Conservation (phyloP, 257 asterid genomes). For the Solanum virginianum region DNA sequence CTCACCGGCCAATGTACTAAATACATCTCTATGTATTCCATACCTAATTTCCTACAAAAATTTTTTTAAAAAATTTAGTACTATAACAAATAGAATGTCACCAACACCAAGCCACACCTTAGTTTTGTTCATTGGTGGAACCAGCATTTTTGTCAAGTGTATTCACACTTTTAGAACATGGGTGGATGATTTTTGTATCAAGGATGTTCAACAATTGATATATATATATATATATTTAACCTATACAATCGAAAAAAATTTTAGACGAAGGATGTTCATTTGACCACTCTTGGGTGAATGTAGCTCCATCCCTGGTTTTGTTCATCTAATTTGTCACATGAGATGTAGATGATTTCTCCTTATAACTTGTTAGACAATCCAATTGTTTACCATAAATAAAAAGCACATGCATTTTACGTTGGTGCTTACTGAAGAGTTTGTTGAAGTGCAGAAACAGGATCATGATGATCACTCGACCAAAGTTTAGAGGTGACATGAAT, state of each 20-base stretch:
- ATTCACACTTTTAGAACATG: too few species aligned
- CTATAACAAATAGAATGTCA: too few species aligned
- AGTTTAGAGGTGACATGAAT: constrained; percentile 61
- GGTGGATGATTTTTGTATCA: too few species aligned
- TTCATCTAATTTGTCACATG: not conserved
- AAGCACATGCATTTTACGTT: not conserved
- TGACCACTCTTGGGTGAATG: too few species aligned
- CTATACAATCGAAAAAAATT: too few species aligned
- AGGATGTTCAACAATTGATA: too few species aligned
- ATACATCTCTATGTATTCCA: constrained; percentile 75
- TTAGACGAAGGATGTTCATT: too few species aligned
- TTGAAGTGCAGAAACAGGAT: constrained; percentile 58
- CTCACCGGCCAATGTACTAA: constrained; percentile 89
- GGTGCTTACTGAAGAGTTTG: constrained; percentile 46
- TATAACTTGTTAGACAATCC: too few species aligned
- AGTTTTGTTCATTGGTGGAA: not conserved
- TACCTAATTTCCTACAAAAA: constrained; percentile 36
- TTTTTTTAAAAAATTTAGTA: not conserved
- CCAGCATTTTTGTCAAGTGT: too few species aligned
- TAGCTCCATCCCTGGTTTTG: too few species aligned
- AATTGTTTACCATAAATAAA: not conserved
- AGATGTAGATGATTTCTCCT: too few species aligned
- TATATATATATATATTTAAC: too few species aligned
- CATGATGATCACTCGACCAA: constrained; percentile 79
- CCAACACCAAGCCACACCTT: not conserved